These are phyloP conservation scores for Herpetospermum pedunculosum DNA, from an alignment of 306 rosid species.

Conservation along the genomic window DNA sequence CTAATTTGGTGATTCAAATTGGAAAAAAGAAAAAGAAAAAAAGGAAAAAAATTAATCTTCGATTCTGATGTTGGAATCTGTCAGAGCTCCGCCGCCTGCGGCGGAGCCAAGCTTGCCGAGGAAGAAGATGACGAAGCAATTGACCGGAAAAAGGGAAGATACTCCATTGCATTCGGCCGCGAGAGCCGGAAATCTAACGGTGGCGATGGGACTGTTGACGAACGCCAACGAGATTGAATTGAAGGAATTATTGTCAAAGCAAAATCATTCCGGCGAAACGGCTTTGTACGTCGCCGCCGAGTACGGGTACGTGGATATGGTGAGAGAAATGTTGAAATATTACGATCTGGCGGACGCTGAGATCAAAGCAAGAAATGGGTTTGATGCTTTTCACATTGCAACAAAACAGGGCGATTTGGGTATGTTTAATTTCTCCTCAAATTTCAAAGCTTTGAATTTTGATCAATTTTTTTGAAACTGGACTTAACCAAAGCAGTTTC, in stretches of 20 bases:
- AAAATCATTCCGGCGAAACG: slow-evolving; percentile 84
- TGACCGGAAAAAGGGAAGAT: slow-evolving; percentile 90
- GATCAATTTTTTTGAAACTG: too few relatives aligned
- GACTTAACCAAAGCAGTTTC: not conserved
- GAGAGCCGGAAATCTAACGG: slow-evolving; percentile 52
- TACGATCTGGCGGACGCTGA: slow-evolving; percentile 70
- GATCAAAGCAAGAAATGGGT: slow-evolving; percentile 82
- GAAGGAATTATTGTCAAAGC: slow-evolving; percentile 42
- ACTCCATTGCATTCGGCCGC: slow-evolving; percentile 66
- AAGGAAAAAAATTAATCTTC: not conserved
- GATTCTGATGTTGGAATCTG: slow-evolving; percentile 29
- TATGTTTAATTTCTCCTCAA: slow-evolving; percentile 12
- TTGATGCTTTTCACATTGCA: slow-evolving; percentile 94
- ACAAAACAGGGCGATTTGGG: slow-evolving; percentile 95
- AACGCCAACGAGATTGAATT: slow-evolving; percentile 31
- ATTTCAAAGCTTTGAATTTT: too few relatives aligned
- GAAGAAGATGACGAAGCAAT: slow-evolving; percentile 79
- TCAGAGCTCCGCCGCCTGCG: slow-evolving; percentile 16
- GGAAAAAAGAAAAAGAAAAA: too few relatives aligned
- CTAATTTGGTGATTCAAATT: slow-evolving; percentile 7
- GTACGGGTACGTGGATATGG: slow-evolving; percentile 64
- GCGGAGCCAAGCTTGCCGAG: slow-evolving; percentile 28
- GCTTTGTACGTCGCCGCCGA: slow-evolving; percentile 85
- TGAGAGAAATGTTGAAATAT: slow-evolving; percentile 63
- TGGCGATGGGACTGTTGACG: slow-evolving; percentile 27